Base-by-base conservation (phyloP, 1,139 yeast species). In the Sugiyamaella sp. region DNA sequence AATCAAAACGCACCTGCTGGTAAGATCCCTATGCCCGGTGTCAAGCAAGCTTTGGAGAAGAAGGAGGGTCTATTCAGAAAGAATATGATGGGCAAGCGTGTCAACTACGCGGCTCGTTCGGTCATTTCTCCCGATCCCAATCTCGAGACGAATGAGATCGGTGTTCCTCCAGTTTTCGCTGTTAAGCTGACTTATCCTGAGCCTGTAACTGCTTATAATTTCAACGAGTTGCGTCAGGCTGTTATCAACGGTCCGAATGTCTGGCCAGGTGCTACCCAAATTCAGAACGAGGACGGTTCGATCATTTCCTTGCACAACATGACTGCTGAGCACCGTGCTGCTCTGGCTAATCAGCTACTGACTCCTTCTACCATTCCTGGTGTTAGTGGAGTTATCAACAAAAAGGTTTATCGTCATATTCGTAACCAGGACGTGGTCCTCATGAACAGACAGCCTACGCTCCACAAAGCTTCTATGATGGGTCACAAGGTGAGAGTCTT, bases 41-140 rank as follows among this genome's bases (percentile, higher is more conserved):
- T 95, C 65, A 93, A 95, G 71, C 99, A 95, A 77, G 96, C 97
- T 3, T 78, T 95, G 67, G 99, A 95, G 75, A 93, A 95, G 85
- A 95, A 95, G 71, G 99, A 95, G 75, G 99, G 99, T 71, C 79
- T 93, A 63, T 93, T 93, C 78, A 85, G 99, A 78, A 93, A 91
- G 72, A 97, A 95, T 68, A 93, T 95, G 99, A 95, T 95, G 99
- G 99, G 99, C 72, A 95, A 95, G 79, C 89, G 99, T 77, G 99
- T 95, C 57, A 95, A 95, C 71, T 91, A 88, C 67, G 98, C 99
- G 57, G 99, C 99, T 49, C 89, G 99, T 73, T 91, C 99, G 12
- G 99, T 95, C 65, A 95, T 95, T 74, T 91, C 99, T 4, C 99
- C 99, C 3, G 99, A 95, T 75, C 99, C 99, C 55, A 93, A 88